These are phyloP conservation scores for Saccharomyces mikatae DNA, from an alignment of 805 yeast species.

Conservation along the genomic window DNA sequence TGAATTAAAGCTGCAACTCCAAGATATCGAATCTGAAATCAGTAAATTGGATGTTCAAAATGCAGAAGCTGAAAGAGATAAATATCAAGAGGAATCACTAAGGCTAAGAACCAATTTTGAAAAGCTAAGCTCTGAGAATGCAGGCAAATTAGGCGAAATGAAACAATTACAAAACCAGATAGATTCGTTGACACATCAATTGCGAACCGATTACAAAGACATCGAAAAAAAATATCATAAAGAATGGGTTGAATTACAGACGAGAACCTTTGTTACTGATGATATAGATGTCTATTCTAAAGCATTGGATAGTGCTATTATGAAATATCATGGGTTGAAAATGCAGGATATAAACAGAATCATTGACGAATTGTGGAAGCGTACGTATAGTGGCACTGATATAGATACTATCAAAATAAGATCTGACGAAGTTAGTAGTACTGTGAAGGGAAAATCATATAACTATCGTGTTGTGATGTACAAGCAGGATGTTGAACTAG, in stretches of 20 bases:
- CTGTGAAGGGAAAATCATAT: conserved; percentile 53
- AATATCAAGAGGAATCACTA: conserved; percentile 51
- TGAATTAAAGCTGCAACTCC: conserved; percentile 35
- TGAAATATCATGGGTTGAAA: conserved; percentile 82
- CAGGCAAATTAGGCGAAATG: conserved; percentile 78
- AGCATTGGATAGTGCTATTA: conserved; percentile 86
- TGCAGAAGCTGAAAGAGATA: conserved; percentile 53
- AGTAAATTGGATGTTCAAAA: conserved; percentile 41
- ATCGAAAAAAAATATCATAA: conserved; percentile 55
- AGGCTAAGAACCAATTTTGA: conserved; percentile 44
- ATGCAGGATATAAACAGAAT: conserved; percentile 89
- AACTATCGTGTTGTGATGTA: conserved; percentile 93
- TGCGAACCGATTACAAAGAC: conserved; percentile 61
- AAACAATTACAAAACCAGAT: conserved; percentile 75
- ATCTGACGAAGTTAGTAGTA: conserved; percentile 52
- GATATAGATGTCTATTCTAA: conserved; percentile 76
- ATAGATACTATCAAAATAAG: conserved; percentile 82
- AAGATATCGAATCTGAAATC: conserved; percentile 34
- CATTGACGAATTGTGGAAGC: conserved; percentile 86
- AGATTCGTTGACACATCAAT: conserved; percentile 44
- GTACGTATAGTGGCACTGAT: conserved; percentile 91
- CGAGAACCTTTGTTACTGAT: conserved; percentile 65
- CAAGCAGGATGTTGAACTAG: conserved; percentile 83
- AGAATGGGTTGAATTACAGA: conserved; percentile 70
- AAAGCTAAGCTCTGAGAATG: conserved; percentile 51